These are phyloP conservation scores for Pythium inflatum DNA, from an alignment of 352 stramenopile species.

Conservation along the genomic window DNA sequence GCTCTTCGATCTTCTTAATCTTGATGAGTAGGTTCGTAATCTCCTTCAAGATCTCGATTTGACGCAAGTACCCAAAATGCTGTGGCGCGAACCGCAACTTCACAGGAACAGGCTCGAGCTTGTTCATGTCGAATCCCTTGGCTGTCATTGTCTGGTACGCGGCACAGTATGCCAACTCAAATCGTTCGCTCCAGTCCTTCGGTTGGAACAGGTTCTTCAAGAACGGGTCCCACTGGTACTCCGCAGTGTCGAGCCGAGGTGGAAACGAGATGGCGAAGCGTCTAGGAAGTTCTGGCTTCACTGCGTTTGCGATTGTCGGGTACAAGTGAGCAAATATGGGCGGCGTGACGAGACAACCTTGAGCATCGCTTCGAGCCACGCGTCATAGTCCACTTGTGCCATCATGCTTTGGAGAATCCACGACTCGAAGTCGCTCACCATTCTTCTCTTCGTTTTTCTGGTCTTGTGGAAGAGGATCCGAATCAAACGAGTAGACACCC, in stretches of 20 bases:
- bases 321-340: not conserved
- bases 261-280: slow-evolving; percentile 5
- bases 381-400: too few species aligned
- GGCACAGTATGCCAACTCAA: not conserved
- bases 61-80: slow-evolving; percentile 6
- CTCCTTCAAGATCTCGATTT: not conserved
- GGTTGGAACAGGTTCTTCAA: not conserved
- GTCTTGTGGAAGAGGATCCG: too few species aligned
- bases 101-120: not conserved
- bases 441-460: too few species aligned
- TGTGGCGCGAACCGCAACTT: not conserved
- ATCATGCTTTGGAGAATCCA: too few species aligned
- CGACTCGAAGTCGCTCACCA: too few species aligned
- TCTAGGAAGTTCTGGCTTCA: not conserved
- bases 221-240: not conserved
- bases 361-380: too few species aligned
- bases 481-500: too few species aligned
- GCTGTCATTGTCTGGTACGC: not conserved
- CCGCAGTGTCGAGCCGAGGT: not conserved
- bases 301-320: not conserved
- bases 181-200: not conserved
- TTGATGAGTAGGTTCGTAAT: slow-evolving; percentile 3
- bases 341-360: too few species aligned
- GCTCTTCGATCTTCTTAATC: slow-evolving; percentile 3
- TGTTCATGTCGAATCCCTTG: not conserved